Evolutionary conservation across 805 yeast genomes (phyloP), one percentile per base, ranked within the genome.

Genomic region (Phaffomyces thermotolerans): DNA sequence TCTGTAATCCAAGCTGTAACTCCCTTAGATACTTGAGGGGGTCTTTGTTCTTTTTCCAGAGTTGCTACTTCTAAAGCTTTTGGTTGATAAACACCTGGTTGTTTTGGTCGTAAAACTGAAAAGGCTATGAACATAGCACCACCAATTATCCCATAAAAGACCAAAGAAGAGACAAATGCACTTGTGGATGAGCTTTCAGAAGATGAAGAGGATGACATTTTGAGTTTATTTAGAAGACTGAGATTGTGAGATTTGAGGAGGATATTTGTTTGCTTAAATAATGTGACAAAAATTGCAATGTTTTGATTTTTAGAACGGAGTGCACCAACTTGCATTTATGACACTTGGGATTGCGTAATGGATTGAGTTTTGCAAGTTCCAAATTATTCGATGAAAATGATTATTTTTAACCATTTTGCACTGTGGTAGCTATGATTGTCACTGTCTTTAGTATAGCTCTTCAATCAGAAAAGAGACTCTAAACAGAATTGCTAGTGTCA

Each of bases 21-120:
- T 20, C 89, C 91, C 17, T 62, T 57, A 3, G 59, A 51, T 1
- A 51, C 54, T 22, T 45, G 43, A 10, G 58, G 59, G 15, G 59
- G 57, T 18, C 45, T 39, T 37, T 50, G 46, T 10, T 53, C 50
- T 33, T 49, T 38, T 5, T 86, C 80, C 17, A 85, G 70, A 4
- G 84, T 80, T 4, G 74, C 79, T 9, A 68, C 47, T 23, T 62
- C 64, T 67, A 78, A 65, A 1, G 86, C 68, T 54, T 91, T 81
- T 18, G 96, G 96, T 50, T 88, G 82, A 61, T 93, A 91, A 30
- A 88, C 82, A 41, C 89, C 69, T 54, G 72, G 76, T 61, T 81
- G 73, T 51, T 67, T 74, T 38, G 81, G 72, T 52, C 97, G 70
- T 43, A 93, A 57, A 1, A 76, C 23, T 10, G 88, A 52, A 63